Evolutionary conservation across 768 basidiomycete genomes (phyloP).

Genomic region (Mycena chlorophos): DNA sequence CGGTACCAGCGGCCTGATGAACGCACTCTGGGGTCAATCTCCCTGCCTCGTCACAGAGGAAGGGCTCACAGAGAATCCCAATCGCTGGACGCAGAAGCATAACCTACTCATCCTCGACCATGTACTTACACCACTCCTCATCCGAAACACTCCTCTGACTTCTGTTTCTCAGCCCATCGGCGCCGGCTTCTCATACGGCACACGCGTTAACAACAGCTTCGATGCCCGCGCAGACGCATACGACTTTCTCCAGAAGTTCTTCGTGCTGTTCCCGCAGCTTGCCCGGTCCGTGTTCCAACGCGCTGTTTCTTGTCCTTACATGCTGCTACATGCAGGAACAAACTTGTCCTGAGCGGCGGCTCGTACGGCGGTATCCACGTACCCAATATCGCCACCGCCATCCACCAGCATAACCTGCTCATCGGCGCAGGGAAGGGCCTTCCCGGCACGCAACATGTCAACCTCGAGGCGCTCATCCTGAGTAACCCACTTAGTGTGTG

Average conservation of each 20-base stretch:
- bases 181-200: conserved; percentile 33
- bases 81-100: conserved; percentile 13
- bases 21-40: conserved; percentile 9
- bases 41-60: conserved; percentile 2
- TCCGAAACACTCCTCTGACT: no score
- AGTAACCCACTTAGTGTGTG: conserved; percentile 23
- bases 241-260: conserved; percentile 36
- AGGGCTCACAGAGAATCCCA: background rate
- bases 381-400: conserved; percentile 33
- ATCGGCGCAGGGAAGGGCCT: conserved; percentile 12
- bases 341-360: conserved; percentile 27
- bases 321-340: conserved; percentile 6
- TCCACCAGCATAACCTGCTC: conserved; percentile 31
- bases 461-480: conserved; percentile 32
- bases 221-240: conserved; percentile 32
- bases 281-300: background rate
- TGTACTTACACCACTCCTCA: conserved; percentile 9
- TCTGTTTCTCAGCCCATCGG: conserved; percentile 25
- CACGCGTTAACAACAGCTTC: conserved; percentile 28
- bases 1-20: conserved; percentile 6
- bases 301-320: background rate
- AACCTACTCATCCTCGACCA: conserved; percentile 18
- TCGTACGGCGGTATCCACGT: conserved; percentile 34
- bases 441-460: conserved; percentile 23
- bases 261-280: conserved; percentile 23